Evolutionary conservation across 2,329 filamentous ascomycete genomes (phyloP).

Genomic region (Ophiocordyceps unilateralis): DNA sequence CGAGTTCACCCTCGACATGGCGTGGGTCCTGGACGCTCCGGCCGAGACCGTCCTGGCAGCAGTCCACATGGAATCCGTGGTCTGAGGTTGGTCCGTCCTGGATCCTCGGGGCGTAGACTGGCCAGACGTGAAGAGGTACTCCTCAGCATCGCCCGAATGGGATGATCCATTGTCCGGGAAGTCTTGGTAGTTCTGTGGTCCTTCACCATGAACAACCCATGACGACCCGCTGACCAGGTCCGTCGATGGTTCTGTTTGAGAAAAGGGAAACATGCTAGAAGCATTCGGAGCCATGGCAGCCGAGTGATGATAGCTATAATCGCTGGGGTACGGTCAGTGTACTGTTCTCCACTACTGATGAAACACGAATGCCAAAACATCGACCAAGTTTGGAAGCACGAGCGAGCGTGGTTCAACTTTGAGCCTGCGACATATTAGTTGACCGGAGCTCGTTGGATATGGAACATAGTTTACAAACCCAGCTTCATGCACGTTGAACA

Average conservation of each 20-base stretch:
- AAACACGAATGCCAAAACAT: slow-evolving; percentile 4
- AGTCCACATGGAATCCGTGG: slow-evolving; percentile 32
- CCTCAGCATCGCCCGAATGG: slow-evolving; percentile 35
- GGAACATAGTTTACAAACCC: slow-evolving; percentile 9
- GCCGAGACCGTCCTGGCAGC: slow-evolving; percentile 16
- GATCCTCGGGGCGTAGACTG: slow-evolving; percentile 35
- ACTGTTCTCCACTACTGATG: slow-evolving; percentile 26
- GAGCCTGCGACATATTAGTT: slow-evolving; percentile 23
- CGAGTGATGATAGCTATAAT: slow-evolving; percentile 37
- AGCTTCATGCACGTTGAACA: slow-evolving; percentile 4
- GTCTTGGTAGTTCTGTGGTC: slow-evolving; percentile 41
- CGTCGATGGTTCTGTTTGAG: slow-evolving; percentile 40
- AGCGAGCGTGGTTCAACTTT: slow-evolving; percentile 34
- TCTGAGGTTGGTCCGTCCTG: slow-evolving; percentile 26
- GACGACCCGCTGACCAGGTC: slow-evolving; percentile 36
- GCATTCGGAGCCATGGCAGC: slow-evolving; percentile 30
- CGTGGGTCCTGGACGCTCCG: slow-evolving; percentile 16
- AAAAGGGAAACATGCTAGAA: slow-evolving; percentile 37
- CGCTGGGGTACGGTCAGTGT: slow-evolving; percentile 39
- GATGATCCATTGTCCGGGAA: slow-evolving; percentile 32
- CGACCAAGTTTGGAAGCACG: slow-evolving; percentile 13
- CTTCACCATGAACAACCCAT: slow-evolving; percentile 40
- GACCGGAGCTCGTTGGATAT: background rate
- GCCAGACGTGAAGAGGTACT: slow-evolving; percentile 35
- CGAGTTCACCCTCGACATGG: slow-evolving; percentile 21